Evolutionary conservation across 2,329 filamentous ascomycete genomes (phyloP).

Genomic region (Alternaria solani): DNA sequence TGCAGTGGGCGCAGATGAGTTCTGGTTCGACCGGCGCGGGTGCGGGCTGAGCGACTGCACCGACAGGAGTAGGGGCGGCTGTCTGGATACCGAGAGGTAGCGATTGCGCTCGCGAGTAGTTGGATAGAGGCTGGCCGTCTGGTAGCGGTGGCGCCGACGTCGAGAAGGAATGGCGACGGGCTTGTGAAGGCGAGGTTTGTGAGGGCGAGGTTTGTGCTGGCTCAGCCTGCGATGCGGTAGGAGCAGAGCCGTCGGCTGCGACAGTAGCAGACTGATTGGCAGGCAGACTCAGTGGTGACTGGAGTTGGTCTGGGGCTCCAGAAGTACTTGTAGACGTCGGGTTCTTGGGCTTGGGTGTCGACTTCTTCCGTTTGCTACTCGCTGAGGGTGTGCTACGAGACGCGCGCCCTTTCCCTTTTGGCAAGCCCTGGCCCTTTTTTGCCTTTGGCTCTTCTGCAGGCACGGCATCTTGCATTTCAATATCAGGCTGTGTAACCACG

Average conservation of each 20-base stretch:
- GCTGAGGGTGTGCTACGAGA: conserved; percentile 46
- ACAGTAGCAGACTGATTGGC: conserved; percentile 32
- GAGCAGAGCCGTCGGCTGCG: conserved; percentile 8
- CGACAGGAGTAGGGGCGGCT: conserved; percentile 20
- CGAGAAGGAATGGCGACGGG: conserved; percentile 46
- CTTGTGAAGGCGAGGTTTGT: conserved; percentile 15
- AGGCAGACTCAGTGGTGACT: conserved; percentile 46
- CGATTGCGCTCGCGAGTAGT: conserved; percentile 37
- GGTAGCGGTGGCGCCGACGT: conserved; percentile 15
- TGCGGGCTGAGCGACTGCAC: conserved; percentile 13
- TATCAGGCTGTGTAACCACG: conserved; percentile 18
- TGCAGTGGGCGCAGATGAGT: conserved; percentile 65
- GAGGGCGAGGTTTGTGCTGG: conserved; percentile 9
- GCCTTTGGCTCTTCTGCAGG: conserved; percentile 40
- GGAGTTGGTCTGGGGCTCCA: conserved; percentile 38
- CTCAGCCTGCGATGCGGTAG: conserved; percentile 18
- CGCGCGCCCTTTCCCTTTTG: conserved; percentile 57
- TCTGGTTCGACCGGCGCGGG: conserved; percentile 41
- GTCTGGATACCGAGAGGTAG: conserved; percentile 40
- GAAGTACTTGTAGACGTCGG: conserved; percentile 24
- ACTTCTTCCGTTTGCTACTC: conserved; percentile 52
- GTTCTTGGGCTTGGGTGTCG: conserved; percentile 45
- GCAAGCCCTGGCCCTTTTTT: conserved; percentile 53
- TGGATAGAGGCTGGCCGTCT: conserved; percentile 8
- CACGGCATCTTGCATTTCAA: conserved; percentile 19